Evolutionary conservation across 2,329 filamentous ascomycete genomes (phyloP).

Genomic region (Colletotrichum camelliae): DNA sequence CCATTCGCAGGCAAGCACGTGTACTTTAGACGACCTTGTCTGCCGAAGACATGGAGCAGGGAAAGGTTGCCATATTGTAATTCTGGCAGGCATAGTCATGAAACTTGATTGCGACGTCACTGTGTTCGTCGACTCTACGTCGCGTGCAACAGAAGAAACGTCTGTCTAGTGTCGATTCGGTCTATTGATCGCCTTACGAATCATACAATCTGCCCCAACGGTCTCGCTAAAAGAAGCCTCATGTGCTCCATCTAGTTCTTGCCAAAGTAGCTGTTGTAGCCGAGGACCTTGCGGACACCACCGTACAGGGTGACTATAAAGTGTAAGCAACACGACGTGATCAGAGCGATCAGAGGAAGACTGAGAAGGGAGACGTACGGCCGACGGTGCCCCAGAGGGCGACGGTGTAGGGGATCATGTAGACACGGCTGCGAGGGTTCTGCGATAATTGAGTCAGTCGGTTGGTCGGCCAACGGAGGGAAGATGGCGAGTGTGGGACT

Average conservation of each 20-base stretch:
- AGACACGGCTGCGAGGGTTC: conserved; percentile 67
- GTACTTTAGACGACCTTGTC: conserved; percentile 15
- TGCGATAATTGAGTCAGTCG: conserved; percentile 35
- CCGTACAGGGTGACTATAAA: conserved; percentile 67
- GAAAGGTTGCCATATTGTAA: neutral
- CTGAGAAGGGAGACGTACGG: conserved; percentile 53
- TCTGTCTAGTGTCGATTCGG: neutral
- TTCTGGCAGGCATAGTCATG: conserved; percentile 1
- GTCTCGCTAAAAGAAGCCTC: neutral
- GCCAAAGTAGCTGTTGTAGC: conserved; percentile 81
- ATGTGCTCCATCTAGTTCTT: conserved; percentile 47
- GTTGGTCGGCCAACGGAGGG: neutral
- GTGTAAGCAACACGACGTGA: conserved; percentile 24
- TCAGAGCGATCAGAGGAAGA: neutral
- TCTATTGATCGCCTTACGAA: conserved; percentile 17
- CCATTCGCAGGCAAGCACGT: neutral
- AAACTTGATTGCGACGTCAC: neutral
- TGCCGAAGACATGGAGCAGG: neutral
- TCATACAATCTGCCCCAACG: conserved; percentile 6
- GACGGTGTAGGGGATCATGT: conserved; percentile 73
- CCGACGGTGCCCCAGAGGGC: conserved; percentile 66
- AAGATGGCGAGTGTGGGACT: neutral
- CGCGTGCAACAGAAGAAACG: neutral
- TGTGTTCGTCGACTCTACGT: neutral
- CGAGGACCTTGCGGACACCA: conserved; percentile 74